Evolutionary conservation across 192 early-diverging fungal genomes (phyloP), one percentile per base, ranked within the genome.

Genomic region (Anaeromyces robustus): DNA sequence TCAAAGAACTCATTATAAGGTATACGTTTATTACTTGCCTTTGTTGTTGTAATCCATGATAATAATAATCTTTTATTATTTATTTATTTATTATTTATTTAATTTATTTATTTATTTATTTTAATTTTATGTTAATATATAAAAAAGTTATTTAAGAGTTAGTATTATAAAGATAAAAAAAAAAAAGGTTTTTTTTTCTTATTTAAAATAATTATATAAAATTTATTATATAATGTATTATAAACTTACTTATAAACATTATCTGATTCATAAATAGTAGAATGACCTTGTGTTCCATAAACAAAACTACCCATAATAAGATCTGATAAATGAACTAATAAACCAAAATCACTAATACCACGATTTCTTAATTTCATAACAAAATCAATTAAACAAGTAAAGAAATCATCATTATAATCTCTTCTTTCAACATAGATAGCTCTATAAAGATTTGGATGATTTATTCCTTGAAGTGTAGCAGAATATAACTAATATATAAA

Each of bases 261-360:
- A 3, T 91, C 84, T 81, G 98, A 96, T 81, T 94, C 95, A 81
- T 99, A 99, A 30, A 99, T 87, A 18, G 95, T 94, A 12, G 94
- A 96, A 83, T 99, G 97, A 9, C 96, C 97, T 80, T 93, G 93
- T 52, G 93, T 94, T 31, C 92, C 91, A 77, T 89, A 88, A 4
- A 92, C 90, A 86, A 94, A 96, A 80, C 92, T 94, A 30, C 97
- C 97, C 12, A 92, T 94, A 9, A 99, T 82, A 5, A 93, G 91
- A 78, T 96, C 95, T 79, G 92, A 93, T 26, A 98, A 86, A 81
- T 97, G 94, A 18, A 95, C 90, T 34, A 96, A 82, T 28, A 99
- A 83, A 11, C 93, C 94, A 82, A 95, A 93, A 85, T 99, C 97
- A 19, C 89, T 90, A 5, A 97, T 82, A 29, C 96, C 96, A 41